Conservation (phyloP, 2,329 filamentous ascomycete species). For the Trichoderma aggressivum region DNA sequence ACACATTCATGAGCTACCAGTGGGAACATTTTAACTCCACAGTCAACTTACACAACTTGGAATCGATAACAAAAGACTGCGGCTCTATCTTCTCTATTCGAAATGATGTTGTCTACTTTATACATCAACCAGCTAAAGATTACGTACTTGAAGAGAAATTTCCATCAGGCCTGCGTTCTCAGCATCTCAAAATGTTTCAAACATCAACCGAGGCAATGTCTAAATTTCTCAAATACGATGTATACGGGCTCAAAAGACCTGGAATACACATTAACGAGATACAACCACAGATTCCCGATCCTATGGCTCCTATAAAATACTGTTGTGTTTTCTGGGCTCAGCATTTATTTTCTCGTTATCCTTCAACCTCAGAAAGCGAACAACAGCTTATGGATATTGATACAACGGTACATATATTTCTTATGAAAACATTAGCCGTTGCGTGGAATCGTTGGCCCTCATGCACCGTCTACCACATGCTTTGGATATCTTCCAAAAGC, state of each 20-base stretch:
- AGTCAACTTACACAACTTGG: not conserved
- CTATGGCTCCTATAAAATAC: not conserved
- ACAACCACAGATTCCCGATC: not conserved
- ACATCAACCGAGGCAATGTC: not conserved
- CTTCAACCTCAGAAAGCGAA: not conserved
- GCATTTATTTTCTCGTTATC: not conserved
- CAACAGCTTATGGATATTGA: not conserved
- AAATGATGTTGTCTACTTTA: too few relatives aligned
- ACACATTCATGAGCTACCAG: not conserved
- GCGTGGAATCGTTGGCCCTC: not conserved
- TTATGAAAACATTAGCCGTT: not conserved
- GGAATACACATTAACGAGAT: not conserved
- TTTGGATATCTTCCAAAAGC: not conserved
- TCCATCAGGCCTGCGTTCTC: not conserved
- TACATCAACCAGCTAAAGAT: too few relatives aligned
- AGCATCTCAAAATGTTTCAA: not conserved
- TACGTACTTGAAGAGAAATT: too few relatives aligned
- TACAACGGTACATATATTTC: not conserved
- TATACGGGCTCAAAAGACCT: not conserved
- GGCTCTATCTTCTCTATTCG: too few relatives aligned
- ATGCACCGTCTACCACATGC: not conserved
- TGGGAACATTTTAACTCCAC: not conserved
- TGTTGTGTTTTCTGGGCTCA: not conserved
- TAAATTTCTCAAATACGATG: not conserved
- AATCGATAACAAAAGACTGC: not conserved